Conservation (phyloP, 2,329 filamentous ascomycete genomes). For the Cladorrhinum sp. region DNA sequence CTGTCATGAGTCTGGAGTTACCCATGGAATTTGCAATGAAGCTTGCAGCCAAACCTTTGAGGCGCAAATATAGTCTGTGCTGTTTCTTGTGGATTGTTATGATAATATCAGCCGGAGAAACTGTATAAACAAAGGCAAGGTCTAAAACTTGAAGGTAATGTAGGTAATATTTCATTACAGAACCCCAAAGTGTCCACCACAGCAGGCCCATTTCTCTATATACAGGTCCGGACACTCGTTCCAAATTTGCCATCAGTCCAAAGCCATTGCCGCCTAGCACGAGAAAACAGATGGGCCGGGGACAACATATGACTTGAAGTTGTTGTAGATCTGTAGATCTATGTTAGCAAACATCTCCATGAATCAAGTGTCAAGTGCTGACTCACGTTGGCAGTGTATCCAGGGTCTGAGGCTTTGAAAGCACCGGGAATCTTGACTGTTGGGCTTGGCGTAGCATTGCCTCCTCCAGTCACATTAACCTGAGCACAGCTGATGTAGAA, state of each 20-base stretch:
- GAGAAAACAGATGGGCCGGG: slow-evolving; percentile 14
- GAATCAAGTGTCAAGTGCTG: neutral
- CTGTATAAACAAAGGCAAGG: too few relatives aligned
- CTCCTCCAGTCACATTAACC: slow-evolving; percentile 43
- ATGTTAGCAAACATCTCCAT: slow-evolving; percentile 1
- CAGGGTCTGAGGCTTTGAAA: slow-evolving; percentile 42
- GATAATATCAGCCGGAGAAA: too few relatives aligned
- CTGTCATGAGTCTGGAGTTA: too few relatives aligned
- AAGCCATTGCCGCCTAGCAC: neutral
- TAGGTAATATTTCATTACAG: too few relatives aligned
- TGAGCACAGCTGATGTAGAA: slow-evolving; percentile 50
- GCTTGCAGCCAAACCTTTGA: too few relatives aligned
- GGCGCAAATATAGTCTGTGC: too few relatives aligned
- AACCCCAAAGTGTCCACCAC: too few relatives aligned
- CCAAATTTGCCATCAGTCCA: neutral
- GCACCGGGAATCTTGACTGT: slow-evolving; percentile 41
- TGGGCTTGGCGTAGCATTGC: slow-evolving; percentile 31
- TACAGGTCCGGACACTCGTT: neutral
- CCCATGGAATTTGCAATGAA: too few relatives aligned
- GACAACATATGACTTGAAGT: slow-evolving; percentile 18
- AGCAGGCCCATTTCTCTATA: neutral
- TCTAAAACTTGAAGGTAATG: too few relatives aligned
- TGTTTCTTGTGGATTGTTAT: too few relatives aligned
- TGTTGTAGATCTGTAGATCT: slow-evolving; percentile 14
- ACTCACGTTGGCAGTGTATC: slow-evolving; percentile 31